A percentile compares a stretch with the other conserved stretches of the same genome.
phyloP scores from a whole-genome alignment of 2,329 filamentous ascomycete genomes.

The Ramularia collo-cygni region DNA sequence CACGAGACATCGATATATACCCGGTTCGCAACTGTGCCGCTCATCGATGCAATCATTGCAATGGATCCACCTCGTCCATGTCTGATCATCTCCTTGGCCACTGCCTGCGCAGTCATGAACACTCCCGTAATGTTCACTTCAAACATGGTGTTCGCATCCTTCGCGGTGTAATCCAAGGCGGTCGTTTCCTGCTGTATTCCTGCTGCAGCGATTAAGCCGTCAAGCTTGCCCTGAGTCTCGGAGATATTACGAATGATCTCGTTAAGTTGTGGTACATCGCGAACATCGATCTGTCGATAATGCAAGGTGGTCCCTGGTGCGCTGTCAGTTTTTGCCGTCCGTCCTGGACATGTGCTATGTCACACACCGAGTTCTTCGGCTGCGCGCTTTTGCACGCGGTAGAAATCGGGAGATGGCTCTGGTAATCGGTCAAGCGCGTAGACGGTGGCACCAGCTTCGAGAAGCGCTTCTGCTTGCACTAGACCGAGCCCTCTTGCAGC shows the following conservation, averaged over 20 bases:
- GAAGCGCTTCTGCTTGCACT: constrained; percentile 63
- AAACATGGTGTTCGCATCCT: constrained; percentile 57
- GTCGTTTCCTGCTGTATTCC: constrained; percentile 77
- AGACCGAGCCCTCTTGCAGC: constrained; percentile 67
- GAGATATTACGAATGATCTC: constrained; percentile 62
- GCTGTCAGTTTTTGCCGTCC: not conserved
- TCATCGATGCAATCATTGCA: constrained; percentile 58
- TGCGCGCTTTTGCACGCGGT: constrained; percentile 57
- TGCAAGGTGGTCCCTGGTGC: constrained; percentile 49
- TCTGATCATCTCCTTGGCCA: constrained; percentile 57
- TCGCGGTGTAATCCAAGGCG: constrained; percentile 67
- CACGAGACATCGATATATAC: constrained; percentile 44
- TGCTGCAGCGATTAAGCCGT: constrained; percentile 69
- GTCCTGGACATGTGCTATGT: not conserved
- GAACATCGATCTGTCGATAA: constrained; percentile 76
- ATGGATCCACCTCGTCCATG: constrained; percentile 55
- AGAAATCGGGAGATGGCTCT: constrained; percentile 56
- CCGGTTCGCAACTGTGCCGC: constrained; percentile 53
- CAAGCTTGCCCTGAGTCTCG: constrained; percentile 61
- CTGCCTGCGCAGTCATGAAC: constrained; percentile 58
- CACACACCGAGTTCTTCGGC: constrained; percentile 50
- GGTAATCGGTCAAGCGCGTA: constrained; percentile 60
- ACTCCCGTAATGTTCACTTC: constrained; percentile 51
- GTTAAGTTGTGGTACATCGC: constrained; percentile 62
- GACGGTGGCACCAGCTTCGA: constrained; percentile 68